Percentiles rank a stretch among this genome's conserved stretches.
These are phyloP conservation scores for Neurospora pannonica DNA, from an alignment of 495 filamentous ascomycete genomes.

Conservation along the genomic window DNA sequence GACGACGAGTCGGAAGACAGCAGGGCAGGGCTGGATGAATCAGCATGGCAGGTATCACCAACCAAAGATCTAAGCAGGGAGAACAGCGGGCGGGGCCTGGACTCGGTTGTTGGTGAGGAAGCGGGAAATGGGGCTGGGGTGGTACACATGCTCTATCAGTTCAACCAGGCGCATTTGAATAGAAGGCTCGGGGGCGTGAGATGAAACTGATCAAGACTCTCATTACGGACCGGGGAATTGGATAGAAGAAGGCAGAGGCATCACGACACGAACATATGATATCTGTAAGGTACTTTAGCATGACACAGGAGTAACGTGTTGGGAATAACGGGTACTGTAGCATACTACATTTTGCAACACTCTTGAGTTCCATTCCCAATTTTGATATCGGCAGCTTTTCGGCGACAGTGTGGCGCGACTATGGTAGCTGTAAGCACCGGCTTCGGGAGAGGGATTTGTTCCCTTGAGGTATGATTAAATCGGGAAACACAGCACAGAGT, in stretches of 20 bases:
- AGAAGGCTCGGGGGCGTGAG: constrained; percentile 29
- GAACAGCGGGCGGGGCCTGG: constrained; percentile 24
- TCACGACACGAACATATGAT: neutral
- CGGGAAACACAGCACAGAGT: neutral
- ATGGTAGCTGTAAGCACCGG: neutral
- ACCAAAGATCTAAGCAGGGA: constrained; percentile 31
- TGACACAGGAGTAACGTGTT: neutral
- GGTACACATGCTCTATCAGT: constrained; percentile 79
- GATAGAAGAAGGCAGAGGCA: neutral
- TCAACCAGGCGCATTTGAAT: constrained; percentile 74
- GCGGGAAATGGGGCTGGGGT: constrained; percentile 47
- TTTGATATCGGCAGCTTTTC: neutral
- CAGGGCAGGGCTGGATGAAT: constrained; percentile 36
- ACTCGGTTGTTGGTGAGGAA: constrained; percentile 6
- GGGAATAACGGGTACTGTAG: neutral
- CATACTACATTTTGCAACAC: neutral
- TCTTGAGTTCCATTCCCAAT: neutral
- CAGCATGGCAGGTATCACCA: constrained; percentile 44
- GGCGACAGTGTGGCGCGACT: neutral
- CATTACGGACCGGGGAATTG: neutral
- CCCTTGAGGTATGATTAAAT: neutral
- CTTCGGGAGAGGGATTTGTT: neutral
- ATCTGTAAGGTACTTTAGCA: neutral
- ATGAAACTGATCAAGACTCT: constrained; percentile 9
- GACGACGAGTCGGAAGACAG: constrained; percentile 47